These are phyloP conservation scores for Cupressus sempervirens DNA, from an alignment of 75 land plant species.

Conservation along the genomic window DNA sequence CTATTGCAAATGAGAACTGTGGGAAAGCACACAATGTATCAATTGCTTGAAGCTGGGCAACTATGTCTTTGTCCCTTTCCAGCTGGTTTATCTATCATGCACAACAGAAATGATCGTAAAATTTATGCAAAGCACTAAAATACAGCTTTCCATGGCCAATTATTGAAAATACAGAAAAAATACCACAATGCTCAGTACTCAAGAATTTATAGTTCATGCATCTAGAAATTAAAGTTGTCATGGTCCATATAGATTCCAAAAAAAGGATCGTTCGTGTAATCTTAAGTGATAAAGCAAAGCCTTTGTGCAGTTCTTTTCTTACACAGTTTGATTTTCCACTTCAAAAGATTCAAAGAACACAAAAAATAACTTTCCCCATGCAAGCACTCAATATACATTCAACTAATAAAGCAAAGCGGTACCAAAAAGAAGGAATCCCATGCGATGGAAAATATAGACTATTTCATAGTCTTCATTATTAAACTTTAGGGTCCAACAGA, in stretches of 20 bases:
- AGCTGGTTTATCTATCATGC: slow-evolving; percentile 78
- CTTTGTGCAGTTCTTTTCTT: not conserved
- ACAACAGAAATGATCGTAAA: not conserved
- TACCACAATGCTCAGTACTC: not conserved
- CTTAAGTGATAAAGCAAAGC: not conserved
- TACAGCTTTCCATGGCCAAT: not conserved
- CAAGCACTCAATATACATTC: too few relatives aligned
- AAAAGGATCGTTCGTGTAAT: not conserved
- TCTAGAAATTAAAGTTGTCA: not conserved
- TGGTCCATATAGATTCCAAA: not conserved
- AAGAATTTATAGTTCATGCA: not conserved
- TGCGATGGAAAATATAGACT: not conserved
- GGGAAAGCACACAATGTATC: slow-evolving; percentile 51
- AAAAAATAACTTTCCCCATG: not conserved
- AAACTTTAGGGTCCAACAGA: not conserved
- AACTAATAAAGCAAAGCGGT: not conserved
- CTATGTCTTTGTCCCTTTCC: slow-evolving; percentile 93
- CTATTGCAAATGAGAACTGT: slow-evolving; percentile 57
- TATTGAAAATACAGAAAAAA: not conserved
- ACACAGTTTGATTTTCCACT: not conserved
- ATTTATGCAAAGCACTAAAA: not conserved
- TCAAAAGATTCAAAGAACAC: not conserved
- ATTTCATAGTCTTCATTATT: not conserved
- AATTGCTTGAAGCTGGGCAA: slow-evolving; percentile 92
- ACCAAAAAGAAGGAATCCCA: not conserved